Conservation (phyloP, 2,329 filamentous ascomycete species). For the Metarhizium anisopliae region DNA sequence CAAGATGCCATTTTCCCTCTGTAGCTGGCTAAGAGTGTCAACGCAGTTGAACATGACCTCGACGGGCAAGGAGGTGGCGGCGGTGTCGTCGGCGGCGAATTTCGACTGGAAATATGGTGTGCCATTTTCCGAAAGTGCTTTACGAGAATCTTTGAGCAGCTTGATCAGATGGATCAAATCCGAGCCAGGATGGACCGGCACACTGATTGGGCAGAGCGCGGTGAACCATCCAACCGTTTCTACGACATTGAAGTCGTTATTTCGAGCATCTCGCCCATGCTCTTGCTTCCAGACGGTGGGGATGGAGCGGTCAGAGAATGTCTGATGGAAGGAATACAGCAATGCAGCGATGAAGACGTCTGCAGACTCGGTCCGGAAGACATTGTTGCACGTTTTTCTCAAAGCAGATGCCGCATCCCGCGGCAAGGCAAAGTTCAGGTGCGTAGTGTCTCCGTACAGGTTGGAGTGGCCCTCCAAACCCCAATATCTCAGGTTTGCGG, state of each 20-base stretch:
- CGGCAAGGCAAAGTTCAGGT: constrained; percentile 33
- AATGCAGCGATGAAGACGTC: constrained; percentile 47
- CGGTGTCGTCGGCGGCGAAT: constrained; percentile 26
- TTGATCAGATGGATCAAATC: constrained; percentile 42
- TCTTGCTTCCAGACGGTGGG: constrained; percentile 49
- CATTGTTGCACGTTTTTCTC: constrained; percentile 31
- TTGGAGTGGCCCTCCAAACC: constrained; percentile 31
- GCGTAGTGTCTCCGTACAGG: constrained; percentile 33
- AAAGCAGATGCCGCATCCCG: constrained; percentile 33
- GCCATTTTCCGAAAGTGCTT: constrained; percentile 33
- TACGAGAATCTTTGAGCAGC: constrained; percentile 43
- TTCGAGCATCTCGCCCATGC: constrained; percentile 35
- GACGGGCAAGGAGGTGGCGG: constrained; percentile 35
- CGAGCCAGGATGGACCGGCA: constrained; percentile 32
- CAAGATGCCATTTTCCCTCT: constrained; percentile 38
- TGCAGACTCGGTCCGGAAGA: constrained; percentile 41
- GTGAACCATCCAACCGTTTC: constrained; percentile 55
- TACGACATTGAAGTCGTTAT: constrained; percentile 39
- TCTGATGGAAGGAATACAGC: constrained; percentile 44
- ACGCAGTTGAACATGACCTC: constrained; percentile 52
- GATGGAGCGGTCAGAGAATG: constrained; percentile 40
- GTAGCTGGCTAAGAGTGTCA: constrained; percentile 39
- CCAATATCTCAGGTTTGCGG: constrained; percentile 39
- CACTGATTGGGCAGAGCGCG: constrained; percentile 41
- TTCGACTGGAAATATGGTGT: constrained; percentile 40